Evolutionary conservation across 306 rosid genomes (phyloP), one percentile per base, ranked within the genome.

Genomic region (Styphnolobium japonicum): DNA sequence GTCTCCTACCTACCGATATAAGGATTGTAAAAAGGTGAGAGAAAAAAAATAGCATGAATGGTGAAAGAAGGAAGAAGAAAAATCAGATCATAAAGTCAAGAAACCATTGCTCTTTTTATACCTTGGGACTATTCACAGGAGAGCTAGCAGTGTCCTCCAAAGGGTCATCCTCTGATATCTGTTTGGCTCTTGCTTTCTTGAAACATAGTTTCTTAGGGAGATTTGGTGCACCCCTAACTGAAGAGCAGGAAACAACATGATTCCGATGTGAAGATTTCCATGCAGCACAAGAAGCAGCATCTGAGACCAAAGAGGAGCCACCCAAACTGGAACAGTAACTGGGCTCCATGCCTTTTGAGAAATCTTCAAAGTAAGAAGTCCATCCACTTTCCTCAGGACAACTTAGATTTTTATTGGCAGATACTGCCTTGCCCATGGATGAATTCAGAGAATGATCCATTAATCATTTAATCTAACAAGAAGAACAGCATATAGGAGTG

Each of bases 111-210:
- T 27, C 31, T 27, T 27, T 27, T 1, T 27, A 29, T 66, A 95
- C 98, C 98, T 92, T 92, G 82, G 98, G 98, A 85, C 97, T 95
- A 61, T 81, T 95, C 49, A 88, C 88, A 3, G 98, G 98, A 25
- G 98, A 95, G 60, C 97, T 87, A 63, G 98, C 98, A 66, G 98
- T 95, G 74, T 95, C 98, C 71, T 92, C 98, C 76, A 95, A 88
- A 80, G 97, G 88, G 76, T 90, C 90, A 58, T 87, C 91, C 7
- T 78, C 52, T 21, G 80, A 86, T 61, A 90, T 66, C 14, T 53
- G 80, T 49, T 84, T 71, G 77, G 88, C 73, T 84, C 86, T 89
- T 80, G 89, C 70, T 81, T 87, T 88, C 88, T 87, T 94, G 88
- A 86, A 87, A 68, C 31, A 68, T 5, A 91, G 64, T 25, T 83